Conservation (phyloP, 1,139 yeast genomes). For the Suhomyces bokatorum region DNA sequence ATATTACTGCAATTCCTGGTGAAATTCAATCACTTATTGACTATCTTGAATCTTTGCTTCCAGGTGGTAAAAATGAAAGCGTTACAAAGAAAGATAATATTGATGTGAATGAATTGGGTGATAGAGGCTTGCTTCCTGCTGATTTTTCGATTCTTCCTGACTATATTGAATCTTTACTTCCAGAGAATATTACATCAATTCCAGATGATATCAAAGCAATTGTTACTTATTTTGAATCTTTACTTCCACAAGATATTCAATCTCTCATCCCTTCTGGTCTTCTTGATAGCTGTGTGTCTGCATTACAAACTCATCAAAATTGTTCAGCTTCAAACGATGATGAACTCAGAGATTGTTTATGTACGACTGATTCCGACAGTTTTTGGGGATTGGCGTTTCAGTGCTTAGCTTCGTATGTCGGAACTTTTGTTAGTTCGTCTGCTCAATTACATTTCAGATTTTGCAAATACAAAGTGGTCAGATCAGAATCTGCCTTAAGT, state of each 20-base stretch:
- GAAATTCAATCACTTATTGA: too few relatives aligned
- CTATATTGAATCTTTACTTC: too few relatives aligned
- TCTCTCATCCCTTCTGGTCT: neutral
- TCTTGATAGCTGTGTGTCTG: neutral
- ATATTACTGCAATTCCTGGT: neutral
- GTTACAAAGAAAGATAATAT: too few relatives aligned
- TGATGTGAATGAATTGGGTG: too few relatives aligned
- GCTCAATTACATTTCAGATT: slow-evolving; percentile 1
- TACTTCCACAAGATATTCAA: too few relatives aligned
- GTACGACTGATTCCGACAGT: neutral
- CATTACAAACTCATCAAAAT: neutral
- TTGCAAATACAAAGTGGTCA: slow-evolving; percentile 5
- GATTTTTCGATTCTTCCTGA: too few relatives aligned
- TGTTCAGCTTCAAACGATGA: neutral
- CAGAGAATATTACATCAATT: neutral
- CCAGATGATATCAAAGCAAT: too few relatives aligned
- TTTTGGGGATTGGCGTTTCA: slow-evolving; percentile 2
- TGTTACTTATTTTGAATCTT: neutral
- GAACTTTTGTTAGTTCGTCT: neutral
- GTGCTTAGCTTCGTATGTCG: neutral
- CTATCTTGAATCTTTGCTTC: neutral
- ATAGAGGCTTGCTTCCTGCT: too few relatives aligned
- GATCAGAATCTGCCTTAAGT: neutral
- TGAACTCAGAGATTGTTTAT: slow-evolving; percentile 3
- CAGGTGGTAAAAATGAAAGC: too few relatives aligned